Evolutionary conservation across 2,329 filamentous ascomycete species (phyloP), one percentile per base, ranked within the genome.

Genomic region (Microdochium bolleyi): DNA sequence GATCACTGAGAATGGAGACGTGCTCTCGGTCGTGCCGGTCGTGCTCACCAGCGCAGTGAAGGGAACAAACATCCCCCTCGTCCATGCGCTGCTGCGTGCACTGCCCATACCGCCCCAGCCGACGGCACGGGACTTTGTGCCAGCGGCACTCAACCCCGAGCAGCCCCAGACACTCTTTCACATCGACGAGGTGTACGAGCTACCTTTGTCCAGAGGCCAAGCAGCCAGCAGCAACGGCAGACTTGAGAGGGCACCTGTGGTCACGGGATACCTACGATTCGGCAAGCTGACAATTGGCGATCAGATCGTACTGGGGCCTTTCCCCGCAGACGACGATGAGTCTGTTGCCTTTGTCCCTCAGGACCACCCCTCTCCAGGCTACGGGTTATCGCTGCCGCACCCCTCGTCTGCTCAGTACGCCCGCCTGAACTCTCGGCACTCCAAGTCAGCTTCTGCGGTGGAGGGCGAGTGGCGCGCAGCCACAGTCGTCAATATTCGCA

Each of bases 161-260:
- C 77, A 81, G 52, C 80, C 83, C 1, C 73, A 74, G 3, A 80
- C 80, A 32, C 71, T 96, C 2, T 97, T 97, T 62, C 88, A 96
- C 63, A 81, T 97, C 24, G 92, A 97, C 64, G 92, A 96, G 60
- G 84, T 91, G 1, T 97, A 95, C 67, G 88, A 81, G 54, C 79
- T 92, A 14, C 81, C 86, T 1, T 79, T 80, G 1, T 82, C 83
- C 1, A 84, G 83, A 56, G 74, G 79, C 3, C 66, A 72, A n/a
- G 66, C 69, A 16, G 67, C 72, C 2, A 64, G 51, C 11, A 55
- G 53, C 1, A 27, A 55, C 25, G 57, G 54, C 21, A 49, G 55
- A 16, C 59, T 56, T 16, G 67, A 65, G 32, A 67, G 56, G 60
- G 73, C 52, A 63, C 73, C 53, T 61, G 88, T 99, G 14, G 79